A percentile compares a stretch with the other conserved stretches of the same genome.
Conservation (phyloP, 2,329 filamentous ascomycete genomes). For the Aspergillus pseudoviridinutans region DNA sequence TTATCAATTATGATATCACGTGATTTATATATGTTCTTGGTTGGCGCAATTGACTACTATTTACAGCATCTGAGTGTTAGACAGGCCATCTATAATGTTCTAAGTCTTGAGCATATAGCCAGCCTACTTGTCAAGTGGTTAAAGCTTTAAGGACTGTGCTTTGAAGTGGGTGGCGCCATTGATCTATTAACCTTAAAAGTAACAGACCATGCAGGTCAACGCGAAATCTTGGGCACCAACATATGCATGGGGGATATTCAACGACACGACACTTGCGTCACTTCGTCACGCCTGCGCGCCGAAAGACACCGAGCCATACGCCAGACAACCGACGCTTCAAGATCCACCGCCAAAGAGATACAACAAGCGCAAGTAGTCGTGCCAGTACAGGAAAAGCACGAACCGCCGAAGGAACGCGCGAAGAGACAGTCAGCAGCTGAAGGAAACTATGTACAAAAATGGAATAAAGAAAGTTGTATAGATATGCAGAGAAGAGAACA, state of each 20-base stretch:
- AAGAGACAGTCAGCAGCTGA: constrained; percentile 7
- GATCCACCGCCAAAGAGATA: constrained; percentile 8
- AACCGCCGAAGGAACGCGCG: constrained; percentile 14
- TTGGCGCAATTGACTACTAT: background rate
- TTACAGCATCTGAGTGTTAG: background rate
- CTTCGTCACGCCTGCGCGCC: constrained; percentile 23
- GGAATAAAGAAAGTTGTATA: constrained; percentile 4
- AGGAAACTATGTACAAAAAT: constrained; percentile 27
- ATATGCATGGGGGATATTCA: constrained; percentile 9
- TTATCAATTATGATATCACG: constrained; percentile 1
- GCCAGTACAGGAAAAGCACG: constrained; percentile 1
- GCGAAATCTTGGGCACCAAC: background rate
- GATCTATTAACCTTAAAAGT: background rate
- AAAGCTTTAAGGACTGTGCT: background rate
- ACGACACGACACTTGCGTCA: constrained; percentile 8
- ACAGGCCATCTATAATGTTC: background rate
- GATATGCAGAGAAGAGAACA: constrained; percentile 3
- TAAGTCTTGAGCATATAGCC: background rate
- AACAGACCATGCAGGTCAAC: background rate
- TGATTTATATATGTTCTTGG: background rate
- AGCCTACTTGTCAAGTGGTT: background rate
- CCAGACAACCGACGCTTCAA: constrained; percentile 1
- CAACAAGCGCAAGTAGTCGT: constrained; percentile 1
- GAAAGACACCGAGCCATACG: constrained; percentile 21
- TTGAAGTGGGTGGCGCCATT: background rate